Base-by-base conservation (phyloP, 306 rosid species). In the Malus domestica region DNA sequence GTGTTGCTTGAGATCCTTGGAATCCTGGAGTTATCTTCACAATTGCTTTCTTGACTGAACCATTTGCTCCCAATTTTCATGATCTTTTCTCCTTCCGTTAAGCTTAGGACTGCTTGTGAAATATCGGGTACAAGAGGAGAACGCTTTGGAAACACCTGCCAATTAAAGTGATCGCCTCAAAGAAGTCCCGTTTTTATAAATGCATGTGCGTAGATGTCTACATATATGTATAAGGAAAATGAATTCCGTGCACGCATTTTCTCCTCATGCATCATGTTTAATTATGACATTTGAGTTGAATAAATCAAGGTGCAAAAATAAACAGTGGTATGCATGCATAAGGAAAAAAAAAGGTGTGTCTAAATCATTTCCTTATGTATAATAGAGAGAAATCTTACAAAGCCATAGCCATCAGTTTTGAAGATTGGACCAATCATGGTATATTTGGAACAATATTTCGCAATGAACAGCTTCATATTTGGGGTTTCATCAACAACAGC, bases 51-150 rank as follows among this genome's bases (percentile, higher is more conserved):
- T 49, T 33, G 73, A 54, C 51, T 29, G 40, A 87, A 76, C 93
- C 93, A 88, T 27, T 75, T 72, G 0, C 78, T 55, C 82, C 77
- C 91, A 15, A 90, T 82, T 45, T 63, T 68, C 60, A 63, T 85
- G 79, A 89, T 79, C 83, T 69, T 65, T 1, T 86, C 88, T 75
- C 90, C 91, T 68, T 87, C 93, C 0, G 87, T 90, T 65, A 88
- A 74, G 3, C 78, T 72, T 12, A 92, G 70, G 59, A 92, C 75
- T 65, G 89, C 92, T 68, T 80, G 88, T 16, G 97, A 92, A 63
- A 90, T 70, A 69, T 88, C 93, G 13, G 81, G 77, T 4, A 84
- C 85, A 13, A 92, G 85, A 19, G 93, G 89, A 4, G 91, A 89
- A 18, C 85, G 83, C 78, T 68, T 88, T 6, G 85, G 89, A n/a